A percentile compares a stretch with the other conserved stretches of the same genome.
Conservation (phyloP, 202 grass and related monocot species). For the Bolboschoenoplectus hybrid region DNA sequence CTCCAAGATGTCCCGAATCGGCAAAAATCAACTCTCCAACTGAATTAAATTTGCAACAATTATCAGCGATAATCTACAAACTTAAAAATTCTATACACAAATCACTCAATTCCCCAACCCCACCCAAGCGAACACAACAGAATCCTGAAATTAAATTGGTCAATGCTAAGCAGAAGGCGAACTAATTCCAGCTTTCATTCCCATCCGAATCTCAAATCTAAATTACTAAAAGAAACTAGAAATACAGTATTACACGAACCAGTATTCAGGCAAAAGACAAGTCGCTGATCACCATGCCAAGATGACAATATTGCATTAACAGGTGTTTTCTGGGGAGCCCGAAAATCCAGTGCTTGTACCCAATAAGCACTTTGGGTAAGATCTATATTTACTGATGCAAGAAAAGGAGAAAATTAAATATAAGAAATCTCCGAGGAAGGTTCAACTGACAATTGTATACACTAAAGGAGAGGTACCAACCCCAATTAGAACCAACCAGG, state of each 20-base stretch:
- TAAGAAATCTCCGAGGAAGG: neutral
- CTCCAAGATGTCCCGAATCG: slow-evolving; percentile 65
- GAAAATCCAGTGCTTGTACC: slow-evolving; percentile 43
- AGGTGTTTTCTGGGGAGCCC: slow-evolving; percentile 46
- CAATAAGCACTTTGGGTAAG: slow-evolving; percentile 24
- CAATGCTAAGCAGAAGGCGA: slow-evolving; percentile 4
- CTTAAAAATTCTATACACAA: slow-evolving; percentile 26
- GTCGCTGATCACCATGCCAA: slow-evolving; percentile 41
- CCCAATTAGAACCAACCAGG: neutral
- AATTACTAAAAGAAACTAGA: neutral
- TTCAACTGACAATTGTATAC: neutral
- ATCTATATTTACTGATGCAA: slow-evolving; percentile 37
- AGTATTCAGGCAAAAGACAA: slow-evolving; percentile 61
- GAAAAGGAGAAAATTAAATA: slow-evolving; percentile 7
- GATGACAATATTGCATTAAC: slow-evolving; percentile 33
- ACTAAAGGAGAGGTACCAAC: neutral
- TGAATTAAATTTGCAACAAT: slow-evolving; percentile 39
- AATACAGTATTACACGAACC: slow-evolving; percentile 45
- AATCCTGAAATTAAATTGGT: slow-evolving; percentile 8
- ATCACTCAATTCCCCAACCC: neutral
- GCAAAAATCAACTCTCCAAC: slow-evolving; percentile 78
- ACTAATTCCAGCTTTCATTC: slow-evolving; percentile 38
- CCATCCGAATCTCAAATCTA: slow-evolving; percentile 48
- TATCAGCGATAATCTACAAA: slow-evolving; percentile 38
- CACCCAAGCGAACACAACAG: neutral